These are phyloP conservation scores for Malania oleifera DNA, from an alignment of 164 flowering plant species.

Conservation along the genomic window DNA sequence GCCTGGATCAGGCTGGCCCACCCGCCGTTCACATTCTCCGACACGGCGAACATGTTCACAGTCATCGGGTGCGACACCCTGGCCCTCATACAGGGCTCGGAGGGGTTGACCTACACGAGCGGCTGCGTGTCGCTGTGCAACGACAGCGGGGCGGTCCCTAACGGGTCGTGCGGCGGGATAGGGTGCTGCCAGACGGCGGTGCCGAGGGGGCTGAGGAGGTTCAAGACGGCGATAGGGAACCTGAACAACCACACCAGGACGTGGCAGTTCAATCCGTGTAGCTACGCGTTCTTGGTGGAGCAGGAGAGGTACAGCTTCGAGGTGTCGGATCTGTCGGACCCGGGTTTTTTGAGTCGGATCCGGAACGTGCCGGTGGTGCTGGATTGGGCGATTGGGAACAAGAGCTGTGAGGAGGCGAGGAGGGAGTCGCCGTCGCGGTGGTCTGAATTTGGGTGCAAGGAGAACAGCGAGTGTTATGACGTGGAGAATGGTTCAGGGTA, in stretches of 20 bases:
- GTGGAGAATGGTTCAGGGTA: slow-evolving; percentile 21
- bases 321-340: background rate
- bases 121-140: background rate
- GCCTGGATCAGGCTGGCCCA: background rate
- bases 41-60: background rate
- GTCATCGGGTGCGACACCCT: background rate
- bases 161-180: slow-evolving; percentile 14
- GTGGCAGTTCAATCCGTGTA: background rate
- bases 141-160: background rate
- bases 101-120: background rate
- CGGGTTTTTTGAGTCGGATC: background rate
- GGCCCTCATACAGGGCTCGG: background rate
- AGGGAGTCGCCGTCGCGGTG: no score
- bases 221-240: background rate
- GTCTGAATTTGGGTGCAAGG: slow-evolving; percentile 15
- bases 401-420: slow-evolving; percentile 17
- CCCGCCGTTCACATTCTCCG: background rate
- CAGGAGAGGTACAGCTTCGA: background rate
- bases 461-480: slow-evolving; percentile 25
- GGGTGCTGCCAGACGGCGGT: slow-evolving; percentile 21
- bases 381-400: slow-evolving; percentile 32
- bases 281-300: background rate
- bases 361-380: slow-evolving; percentile 18
- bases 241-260: slow-evolving; percentile 4
- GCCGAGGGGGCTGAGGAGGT: slow-evolving; percentile 9